Conservation (phyloP, 1,284 basidiomycete species). For the Lignosus rhinocerotis region DNA sequence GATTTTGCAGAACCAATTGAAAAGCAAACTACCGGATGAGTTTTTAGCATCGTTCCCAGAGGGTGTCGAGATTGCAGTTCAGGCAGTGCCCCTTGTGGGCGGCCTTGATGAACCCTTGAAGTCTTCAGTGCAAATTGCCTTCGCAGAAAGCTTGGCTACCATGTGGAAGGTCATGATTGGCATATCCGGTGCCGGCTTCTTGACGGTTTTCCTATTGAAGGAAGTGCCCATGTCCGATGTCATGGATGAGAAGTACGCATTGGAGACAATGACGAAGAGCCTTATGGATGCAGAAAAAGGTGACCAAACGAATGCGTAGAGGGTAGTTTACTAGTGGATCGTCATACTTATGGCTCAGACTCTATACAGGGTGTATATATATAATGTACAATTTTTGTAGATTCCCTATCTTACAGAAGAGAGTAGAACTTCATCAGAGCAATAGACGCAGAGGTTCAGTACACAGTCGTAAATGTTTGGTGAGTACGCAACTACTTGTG, state of each 20-base stretch:
- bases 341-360: too few relatives aligned
- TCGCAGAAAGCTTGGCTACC: constrained; percentile 33
- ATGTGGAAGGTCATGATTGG: constrained; percentile 40
- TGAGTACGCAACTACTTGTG: too few relatives aligned
- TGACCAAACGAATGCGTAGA: not conserved
- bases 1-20: constrained; percentile 43
- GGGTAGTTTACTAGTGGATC: too few relatives aligned
- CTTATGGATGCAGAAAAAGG: not conserved
- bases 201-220: constrained; percentile 34
- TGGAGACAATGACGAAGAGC: not conserved
- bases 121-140: constrained; percentile 35
- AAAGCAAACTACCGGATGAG: constrained; percentile 32
- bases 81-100: constrained; percentile 38
- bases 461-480: too few relatives aligned
- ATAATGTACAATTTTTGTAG: too few relatives aligned
- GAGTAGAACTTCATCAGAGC: too few relatives aligned
- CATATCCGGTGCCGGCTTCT: constrained; percentile 34
- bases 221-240: constrained; percentile 35
- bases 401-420: too few relatives aligned
- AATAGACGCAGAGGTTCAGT: too few relatives aligned
- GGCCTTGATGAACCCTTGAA: constrained; percentile 34
- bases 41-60: constrained; percentile 35
- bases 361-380: too few relatives aligned
- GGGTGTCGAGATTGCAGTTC: constrained; percentile 38
- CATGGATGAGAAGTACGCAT: constrained; percentile 32